Percentiles rank a stretch among this genome's conserved stretches.
phyloP scores from a whole-genome alignment of 768 basidiomycete genomes.

The Amanita muscaria region DNA sequence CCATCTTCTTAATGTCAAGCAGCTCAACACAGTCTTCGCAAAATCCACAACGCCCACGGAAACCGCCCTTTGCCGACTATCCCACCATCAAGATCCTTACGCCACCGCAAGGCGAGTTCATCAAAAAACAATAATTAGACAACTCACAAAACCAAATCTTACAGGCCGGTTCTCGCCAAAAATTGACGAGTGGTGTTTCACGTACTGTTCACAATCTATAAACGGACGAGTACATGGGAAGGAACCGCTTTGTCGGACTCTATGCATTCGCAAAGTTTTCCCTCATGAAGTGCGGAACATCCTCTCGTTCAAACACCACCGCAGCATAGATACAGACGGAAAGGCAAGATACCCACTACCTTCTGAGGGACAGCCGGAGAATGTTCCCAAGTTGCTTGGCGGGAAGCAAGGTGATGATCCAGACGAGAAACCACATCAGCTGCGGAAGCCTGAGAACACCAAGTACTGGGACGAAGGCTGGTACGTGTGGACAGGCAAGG shows the following conservation, averaged over 20 bases:
- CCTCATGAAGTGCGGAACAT: conserved; percentile 55
- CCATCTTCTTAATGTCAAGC: conserved; percentile 26
- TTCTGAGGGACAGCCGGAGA: conserved; percentile 49
- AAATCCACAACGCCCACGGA: conserved; percentile 25
- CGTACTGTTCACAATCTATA: conserved; percentile 51
- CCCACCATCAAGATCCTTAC: conserved; percentile 47
- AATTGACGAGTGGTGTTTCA: conserved; percentile 57
- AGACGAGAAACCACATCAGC: conserved; percentile 21
- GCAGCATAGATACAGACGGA: conserved; percentile 32
- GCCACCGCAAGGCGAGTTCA: conserved; percentile 36
- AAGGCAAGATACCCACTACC: conserved; percentile 55
- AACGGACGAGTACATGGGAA: conserved; percentile 40
- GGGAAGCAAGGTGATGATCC: conserved; percentile 28
- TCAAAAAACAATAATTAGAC: not conserved
- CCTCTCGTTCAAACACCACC: conserved; percentile 35
- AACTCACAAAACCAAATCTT: conserved; percentile 5
- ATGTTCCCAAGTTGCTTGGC: conserved; percentile 37
- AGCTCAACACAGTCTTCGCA: conserved; percentile 16
- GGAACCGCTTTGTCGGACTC: conserved; percentile 46
- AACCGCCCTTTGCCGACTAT: conserved; percentile 36
- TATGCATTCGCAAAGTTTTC: conserved; percentile 60
- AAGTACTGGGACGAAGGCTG: conserved; percentile 69
- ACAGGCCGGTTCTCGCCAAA: conserved; percentile 49
- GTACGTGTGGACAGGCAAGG: conserved; percentile 63
- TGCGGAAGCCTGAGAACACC: conserved; percentile 21